Base-by-base conservation (phyloP, 139 green algal genomes). In the Coccomyxa sp. region DNA sequence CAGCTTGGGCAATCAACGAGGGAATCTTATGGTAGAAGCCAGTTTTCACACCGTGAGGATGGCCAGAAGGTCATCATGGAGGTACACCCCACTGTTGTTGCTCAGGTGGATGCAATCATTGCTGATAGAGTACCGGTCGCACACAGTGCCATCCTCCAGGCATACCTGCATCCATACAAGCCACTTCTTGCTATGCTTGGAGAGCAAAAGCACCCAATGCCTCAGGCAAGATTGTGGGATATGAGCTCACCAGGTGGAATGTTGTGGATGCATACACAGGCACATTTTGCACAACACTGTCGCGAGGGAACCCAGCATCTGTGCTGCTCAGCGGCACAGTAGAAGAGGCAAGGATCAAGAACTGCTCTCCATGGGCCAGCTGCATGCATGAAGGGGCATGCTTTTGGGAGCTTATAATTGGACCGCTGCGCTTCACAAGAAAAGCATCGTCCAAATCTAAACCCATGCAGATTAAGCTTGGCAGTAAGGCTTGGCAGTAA, bases 61-160 rank as follows among this genome's bases (percentile, higher is more conserved):
- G 0, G 79, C 79, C 30, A 87, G 58, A 17, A 75, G 59, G 68
- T 87, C 79, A 13, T 83, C 79, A 30, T 60, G 84, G 12, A 83
- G 58, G 32, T 83, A 67, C 10, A 71, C 51, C 31, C 79, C 84
- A 58, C 38, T 74, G 63, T 84, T 87, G 74, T 84, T 59, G 71
- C 28, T 79, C 13, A 79, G 74, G 51, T 87, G 79, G 4, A 87
- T 75, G 79, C 83, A 87, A 60, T 87, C 84, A 32, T 84, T 74
- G 25, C 45, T 25, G 23, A 87, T 74, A 7, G 58, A 60, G 31
- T 84, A 83, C 0, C 13, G 67, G 74, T 87, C 84, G 77, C 58
- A 57, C 21, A 83, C 68, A 21, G 60, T 78, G 10, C 83, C 83
- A 67, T 83, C 79, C 14, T 58, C 76, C 18, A 75, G 30, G 13